A percentile compares a stretch with the other conserved stretches of the same genome.
Evolutionary conservation across 2,329 filamentous ascomycete genomes (phyloP).

Genomic region (Arthrobotrys entomopaga): DNA sequence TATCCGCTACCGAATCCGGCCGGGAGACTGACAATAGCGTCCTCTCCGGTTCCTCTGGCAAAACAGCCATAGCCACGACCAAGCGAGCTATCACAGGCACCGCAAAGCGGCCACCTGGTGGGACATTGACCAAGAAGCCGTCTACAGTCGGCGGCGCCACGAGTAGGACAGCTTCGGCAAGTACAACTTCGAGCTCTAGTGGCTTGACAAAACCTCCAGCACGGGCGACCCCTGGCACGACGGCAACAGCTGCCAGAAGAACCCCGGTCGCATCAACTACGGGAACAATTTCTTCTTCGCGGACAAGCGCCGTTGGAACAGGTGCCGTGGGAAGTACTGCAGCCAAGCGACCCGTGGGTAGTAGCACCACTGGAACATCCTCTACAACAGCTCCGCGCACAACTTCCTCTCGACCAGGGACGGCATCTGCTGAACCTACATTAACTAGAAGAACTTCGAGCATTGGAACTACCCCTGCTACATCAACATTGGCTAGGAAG

Average conservation of each 20-base stretch:
- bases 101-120: conserved; percentile 50
- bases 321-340: conserved; percentile 9
- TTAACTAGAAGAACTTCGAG: conserved; percentile 29
- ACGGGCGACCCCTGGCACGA: conserved; percentile 22
- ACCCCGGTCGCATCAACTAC: conserved; percentile 17
- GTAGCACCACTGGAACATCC: conserved; percentile 2
- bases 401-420: conserved; percentile 20
- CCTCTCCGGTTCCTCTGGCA: conserved; percentile 45
- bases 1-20: conserved; percentile 49
- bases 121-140: conserved; percentile 51
- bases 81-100: conserved; percentile 40
- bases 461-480: conserved; percentile 20
- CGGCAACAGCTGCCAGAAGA: conserved; percentile 17
- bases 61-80: conserved; percentile 33
- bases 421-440: conserved; percentile 32
- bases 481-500: conserved; percentile 36
- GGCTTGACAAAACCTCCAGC: conserved; percentile 46
- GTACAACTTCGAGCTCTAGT: conserved; percentile 20
- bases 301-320: conserved; percentile 21
- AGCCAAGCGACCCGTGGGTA: conserved; percentile 22
- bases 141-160: conserved; percentile 40
- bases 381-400: conserved; percentile 27
- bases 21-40: conserved; percentile 45
- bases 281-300: conserved; percentile 22
- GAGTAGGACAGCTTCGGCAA: conserved; percentile 21